Percentiles rank a stretch among this genome's conserved stretches.
Evolutionary conservation across 75 land plant genomes (phyloP).

Genomic region (Sequoia sempervirens): DNA sequence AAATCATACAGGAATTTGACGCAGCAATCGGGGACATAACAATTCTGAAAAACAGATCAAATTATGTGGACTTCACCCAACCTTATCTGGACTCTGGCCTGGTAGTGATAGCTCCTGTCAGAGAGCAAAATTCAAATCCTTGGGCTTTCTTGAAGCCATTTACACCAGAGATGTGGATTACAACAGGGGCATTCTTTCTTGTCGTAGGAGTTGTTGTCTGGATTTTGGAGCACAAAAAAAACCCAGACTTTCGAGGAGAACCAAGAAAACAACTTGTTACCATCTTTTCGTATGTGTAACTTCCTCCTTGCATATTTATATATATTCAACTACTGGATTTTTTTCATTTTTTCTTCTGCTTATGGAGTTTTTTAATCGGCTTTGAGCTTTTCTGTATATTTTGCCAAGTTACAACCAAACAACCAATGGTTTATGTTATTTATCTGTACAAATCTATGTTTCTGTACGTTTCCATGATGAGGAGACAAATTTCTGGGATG

Average conservation of each 20-base stretch:
- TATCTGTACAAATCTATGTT: too few relatives aligned
- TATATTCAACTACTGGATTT: background rate
- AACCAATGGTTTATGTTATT: background rate
- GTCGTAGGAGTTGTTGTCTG: constrained; percentile 51
- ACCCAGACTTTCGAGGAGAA: constrained; percentile 57
- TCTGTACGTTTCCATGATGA: too few relatives aligned
- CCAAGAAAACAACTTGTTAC: constrained; percentile 53
- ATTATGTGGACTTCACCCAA: constrained; percentile 76
- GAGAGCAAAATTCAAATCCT: constrained; percentile 35
- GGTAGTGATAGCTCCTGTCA: constrained; percentile 63
- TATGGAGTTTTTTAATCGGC: background rate
- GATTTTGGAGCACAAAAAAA: constrained; percentile 52
- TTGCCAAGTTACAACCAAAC: background rate
- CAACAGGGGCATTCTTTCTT: constrained; percentile 37
- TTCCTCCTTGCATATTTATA: background rate
- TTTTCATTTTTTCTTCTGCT: background rate
- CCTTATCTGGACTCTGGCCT: constrained; percentile 77
- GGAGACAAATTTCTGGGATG: background rate
- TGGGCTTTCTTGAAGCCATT: constrained; percentile 61
- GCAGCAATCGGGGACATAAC: constrained; percentile 83
- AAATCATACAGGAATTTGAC: constrained; percentile 54
- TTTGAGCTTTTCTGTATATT: background rate
- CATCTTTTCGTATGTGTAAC: constrained; percentile 38
- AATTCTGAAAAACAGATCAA: constrained; percentile 62
- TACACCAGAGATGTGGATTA: constrained; percentile 43